Percentiles rank a stretch among this genome's conserved stretches.
Conservation (phyloP, 164 flowering plant species). For the Vitis cinerea region DNA sequence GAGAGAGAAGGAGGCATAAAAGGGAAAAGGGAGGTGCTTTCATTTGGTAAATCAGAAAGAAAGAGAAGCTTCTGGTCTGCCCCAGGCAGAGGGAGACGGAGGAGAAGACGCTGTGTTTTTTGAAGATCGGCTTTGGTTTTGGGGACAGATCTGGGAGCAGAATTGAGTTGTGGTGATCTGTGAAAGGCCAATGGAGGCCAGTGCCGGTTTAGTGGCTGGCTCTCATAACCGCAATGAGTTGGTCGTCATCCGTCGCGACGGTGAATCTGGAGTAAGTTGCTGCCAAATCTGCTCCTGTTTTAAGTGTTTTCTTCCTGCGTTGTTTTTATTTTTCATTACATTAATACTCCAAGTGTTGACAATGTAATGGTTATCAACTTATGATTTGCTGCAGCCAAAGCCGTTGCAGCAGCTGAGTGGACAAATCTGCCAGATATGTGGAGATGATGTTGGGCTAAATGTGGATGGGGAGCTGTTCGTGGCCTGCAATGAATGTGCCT, state of each 20-base stretch:
- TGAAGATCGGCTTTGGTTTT: too few species aligned
- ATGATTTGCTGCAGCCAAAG: slow-evolving; percentile 8
- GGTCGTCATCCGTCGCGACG: slow-evolving; percentile 52
- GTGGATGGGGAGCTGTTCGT: slow-evolving; percentile 57
- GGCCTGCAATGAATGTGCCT: slow-evolving; percentile 65
- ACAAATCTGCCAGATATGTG: slow-evolving; percentile 59
- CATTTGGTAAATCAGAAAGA: neutral
- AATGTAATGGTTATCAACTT: neutral
- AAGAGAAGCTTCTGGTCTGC: neutral
- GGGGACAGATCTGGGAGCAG: too few species aligned
- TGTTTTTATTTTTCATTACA: neutral
- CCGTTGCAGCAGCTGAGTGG: slow-evolving; percentile 33
- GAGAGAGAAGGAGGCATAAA: neutral
- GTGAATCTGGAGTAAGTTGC: slow-evolving; percentile 39
- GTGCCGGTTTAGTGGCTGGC: slow-evolving; percentile 63
- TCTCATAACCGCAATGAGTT: slow-evolving; percentile 67
- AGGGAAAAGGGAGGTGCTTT: neutral
- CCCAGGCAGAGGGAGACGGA: too few species aligned
- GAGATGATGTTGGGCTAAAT: slow-evolving; percentile 51
- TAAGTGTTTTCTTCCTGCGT: neutral
- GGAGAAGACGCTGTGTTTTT: too few species aligned
- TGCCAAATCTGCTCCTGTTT: neutral
- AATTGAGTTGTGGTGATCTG: neutral
- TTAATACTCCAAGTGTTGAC: neutral
- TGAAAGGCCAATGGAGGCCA: slow-evolving; percentile 42